A percentile compares a stretch with the other conserved stretches of the same genome.
phyloP scores from a whole-genome alignment of 2,329 filamentous ascomycete genomes.

The Xylariaceae sp. region DNA sequence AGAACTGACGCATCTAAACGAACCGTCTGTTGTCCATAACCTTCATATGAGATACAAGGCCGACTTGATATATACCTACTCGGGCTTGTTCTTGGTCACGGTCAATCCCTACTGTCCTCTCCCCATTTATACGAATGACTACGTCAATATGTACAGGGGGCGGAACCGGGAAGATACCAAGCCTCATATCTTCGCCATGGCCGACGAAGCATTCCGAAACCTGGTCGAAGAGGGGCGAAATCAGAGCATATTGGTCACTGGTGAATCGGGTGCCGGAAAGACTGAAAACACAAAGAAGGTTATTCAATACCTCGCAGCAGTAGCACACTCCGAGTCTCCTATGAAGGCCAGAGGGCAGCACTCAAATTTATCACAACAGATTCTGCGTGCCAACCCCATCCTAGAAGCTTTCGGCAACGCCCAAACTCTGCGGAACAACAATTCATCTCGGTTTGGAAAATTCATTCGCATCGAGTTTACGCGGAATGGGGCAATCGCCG shows the following conservation, averaged over 20 bases:
- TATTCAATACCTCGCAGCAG: conserved; percentile 95
- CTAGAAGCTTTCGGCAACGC: conserved; percentile 98
- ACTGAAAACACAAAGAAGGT: conserved; percentile 99
- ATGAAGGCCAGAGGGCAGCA: conserved; percentile 64
- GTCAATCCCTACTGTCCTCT: conserved; percentile 95
- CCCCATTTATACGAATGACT: conserved; percentile 95
- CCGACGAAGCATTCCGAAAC: conserved; percentile 94
- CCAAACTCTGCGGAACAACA: conserved; percentile 96
- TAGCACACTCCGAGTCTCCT: conserved; percentile 80
- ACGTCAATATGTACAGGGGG: conserved; percentile 97
- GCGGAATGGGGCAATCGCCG: conserved; percentile 83
- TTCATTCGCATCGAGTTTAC: conserved; percentile 98
- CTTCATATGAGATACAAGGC: conserved; percentile 92
- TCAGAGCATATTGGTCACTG: conserved; percentile 96
- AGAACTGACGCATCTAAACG: conserved; percentile 95
- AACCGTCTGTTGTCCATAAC: conserved; percentile 97
- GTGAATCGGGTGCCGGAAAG: conserved; percentile 96
- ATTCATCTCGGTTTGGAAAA: conserved; percentile 97
- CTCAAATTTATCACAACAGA: conserved; percentile 92
- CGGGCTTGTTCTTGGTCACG: conserved; percentile 92
- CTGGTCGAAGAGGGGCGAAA: conserved; percentile 93
- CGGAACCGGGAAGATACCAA: conserved; percentile 90
- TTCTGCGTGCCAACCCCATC: conserved; percentile 93
- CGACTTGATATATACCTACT: conserved; percentile 98
- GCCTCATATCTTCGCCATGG: conserved; percentile 97